Evolutionary conservation across 108 stramenopile species (phyloP), one percentile per base, ranked within the genome.

Genomic region (Asterionellopsis glacialis): DNA sequence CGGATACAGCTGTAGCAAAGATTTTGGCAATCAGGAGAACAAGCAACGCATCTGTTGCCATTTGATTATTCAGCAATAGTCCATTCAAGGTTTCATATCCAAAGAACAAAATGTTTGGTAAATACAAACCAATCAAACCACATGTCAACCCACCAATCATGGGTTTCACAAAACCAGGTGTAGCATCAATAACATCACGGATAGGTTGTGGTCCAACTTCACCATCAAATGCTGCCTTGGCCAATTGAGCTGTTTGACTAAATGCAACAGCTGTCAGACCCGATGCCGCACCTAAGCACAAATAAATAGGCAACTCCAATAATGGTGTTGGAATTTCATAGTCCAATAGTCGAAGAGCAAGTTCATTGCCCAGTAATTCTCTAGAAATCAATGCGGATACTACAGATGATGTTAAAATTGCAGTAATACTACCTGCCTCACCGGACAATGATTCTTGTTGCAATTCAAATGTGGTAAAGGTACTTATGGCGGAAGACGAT

Each of bases 11-110:
- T 16, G 86, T 90, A 21, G 84, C 75, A 38, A 74, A 39, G 11
- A 84, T 57, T 54, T 90, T 83, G 26, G 59, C 63, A 26, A 71
- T 41, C 22, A 81, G 42, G 9, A 75, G 55, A 28, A 70, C 11
- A 7, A 90, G 68, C 22, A 84, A 47, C n/a, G 74, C 61, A 22
- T 64, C 55, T 27, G 77, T 71, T 23, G 77, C 63, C 3, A 69
- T 25, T 9, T 55, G 53, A 7, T 61, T 59, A 63, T 84, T 84
- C 47, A 63, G 43, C 13, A 90, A 69, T 14, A 90, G 62, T 25
- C 79, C 70, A 52, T 88, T 85, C 28, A 90, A 56, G 39, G 89
- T 88, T 44, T 85, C 86, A 45, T 90, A 90, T 13, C 89, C 87
- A 55, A 84, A 84, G 66, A 90, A 90, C 0, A 90, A 49, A 11